A percentile compares a stretch with the other conserved stretches of the same genome.
These are phyloP conservation scores for Skeletonema marinoi DNA, from an alignment of 108 stramenopile genomes.

Conservation along the genomic window DNA sequence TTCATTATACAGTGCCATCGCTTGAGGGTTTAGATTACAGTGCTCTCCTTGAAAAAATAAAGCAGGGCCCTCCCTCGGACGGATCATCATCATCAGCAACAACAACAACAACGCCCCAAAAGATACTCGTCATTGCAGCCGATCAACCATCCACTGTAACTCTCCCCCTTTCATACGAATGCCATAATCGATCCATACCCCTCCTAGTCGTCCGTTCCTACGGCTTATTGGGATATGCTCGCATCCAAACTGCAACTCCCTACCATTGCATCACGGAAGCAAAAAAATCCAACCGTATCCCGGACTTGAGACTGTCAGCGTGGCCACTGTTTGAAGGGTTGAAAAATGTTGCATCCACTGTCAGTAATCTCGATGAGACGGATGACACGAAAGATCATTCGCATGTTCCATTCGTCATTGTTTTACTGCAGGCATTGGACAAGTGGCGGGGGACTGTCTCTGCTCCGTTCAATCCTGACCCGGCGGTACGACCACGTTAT, in stretches of 20 bases:
- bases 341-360: slow-evolving; percentile 27
- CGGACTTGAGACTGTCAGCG: slow-evolving; percentile 76
- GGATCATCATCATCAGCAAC: slow-evolving; percentile 1
- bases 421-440: slow-evolving; percentile 64
- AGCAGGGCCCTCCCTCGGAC: slow-evolving; percentile 9
- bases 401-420: slow-evolving; percentile 88
- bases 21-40: slow-evolving; percentile 35
- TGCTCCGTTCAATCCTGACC: slow-evolving; percentile 11
- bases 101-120: background rate
- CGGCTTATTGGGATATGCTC: slow-evolving; percentile 89
- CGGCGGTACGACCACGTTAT: slow-evolving; percentile 6
- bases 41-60: slow-evolving; percentile 20
- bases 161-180: slow-evolving; percentile 59
- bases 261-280: slow-evolving; percentile 69
- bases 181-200: slow-evolving; percentile 56
- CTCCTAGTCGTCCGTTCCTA: slow-evolving; percentile 82
- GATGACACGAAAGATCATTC: slow-evolving; percentile 66
- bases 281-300: slow-evolving; percentile 63
- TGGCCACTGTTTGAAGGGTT: slow-evolving; percentile 59
- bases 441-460: slow-evolving; percentile 49
- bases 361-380: slow-evolving; percentile 41
- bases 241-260: slow-evolving; percentile 65
- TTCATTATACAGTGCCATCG: slow-evolving; percentile 49
- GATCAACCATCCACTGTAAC: slow-evolving; percentile 78
- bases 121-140: slow-evolving; percentile 83